Evolutionary conservation across 805 yeast species (phyloP).

Genomic region (Saturnispora galanensis): DNA sequence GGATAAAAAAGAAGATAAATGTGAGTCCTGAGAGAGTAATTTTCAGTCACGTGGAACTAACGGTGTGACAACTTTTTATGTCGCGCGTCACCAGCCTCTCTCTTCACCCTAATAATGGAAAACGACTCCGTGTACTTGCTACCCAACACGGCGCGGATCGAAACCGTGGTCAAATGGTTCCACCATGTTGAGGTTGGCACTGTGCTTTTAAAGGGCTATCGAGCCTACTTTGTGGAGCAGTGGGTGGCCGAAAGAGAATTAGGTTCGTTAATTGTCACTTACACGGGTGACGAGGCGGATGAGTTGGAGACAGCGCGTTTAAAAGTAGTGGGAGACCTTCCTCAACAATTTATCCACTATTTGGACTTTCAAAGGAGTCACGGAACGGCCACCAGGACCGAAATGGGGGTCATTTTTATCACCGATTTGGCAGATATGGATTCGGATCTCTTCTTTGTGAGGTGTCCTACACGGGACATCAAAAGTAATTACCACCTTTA

Average conservation of each 20-base stretch:
- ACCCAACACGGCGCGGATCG: neutral
- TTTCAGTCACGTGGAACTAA: no score
- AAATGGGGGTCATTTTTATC: constrained; percentile 56
- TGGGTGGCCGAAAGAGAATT: constrained; percentile 74
- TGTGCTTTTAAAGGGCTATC: constrained; percentile 49
- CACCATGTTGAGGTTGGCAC: neutral
- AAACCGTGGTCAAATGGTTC: neutral
- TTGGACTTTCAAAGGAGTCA: constrained; percentile 54
- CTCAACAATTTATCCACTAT: constrained; percentile 44
- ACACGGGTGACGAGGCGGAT: constrained; percentile 75
- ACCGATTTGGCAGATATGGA: constrained; percentile 79
- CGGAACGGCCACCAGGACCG: constrained; percentile 58
- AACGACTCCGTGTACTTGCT: constrained; percentile 2
- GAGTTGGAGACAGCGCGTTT: constrained; percentile 25
- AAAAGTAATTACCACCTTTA: constrained; percentile 42
- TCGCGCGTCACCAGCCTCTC: no score
- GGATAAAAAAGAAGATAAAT: neutral
- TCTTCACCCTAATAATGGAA: neutral
- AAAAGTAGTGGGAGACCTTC: constrained; percentile 27
- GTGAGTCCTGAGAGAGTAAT: neutral
- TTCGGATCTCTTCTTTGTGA: constrained; percentile 51
- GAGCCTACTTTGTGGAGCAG: constrained; percentile 86
- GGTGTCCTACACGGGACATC: constrained; percentile 51
- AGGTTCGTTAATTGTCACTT: constrained; percentile 65
- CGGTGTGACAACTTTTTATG: no score